Base-by-base conservation (phyloP, 345 rosid species). In the Eutrema heterophyllum region DNA sequence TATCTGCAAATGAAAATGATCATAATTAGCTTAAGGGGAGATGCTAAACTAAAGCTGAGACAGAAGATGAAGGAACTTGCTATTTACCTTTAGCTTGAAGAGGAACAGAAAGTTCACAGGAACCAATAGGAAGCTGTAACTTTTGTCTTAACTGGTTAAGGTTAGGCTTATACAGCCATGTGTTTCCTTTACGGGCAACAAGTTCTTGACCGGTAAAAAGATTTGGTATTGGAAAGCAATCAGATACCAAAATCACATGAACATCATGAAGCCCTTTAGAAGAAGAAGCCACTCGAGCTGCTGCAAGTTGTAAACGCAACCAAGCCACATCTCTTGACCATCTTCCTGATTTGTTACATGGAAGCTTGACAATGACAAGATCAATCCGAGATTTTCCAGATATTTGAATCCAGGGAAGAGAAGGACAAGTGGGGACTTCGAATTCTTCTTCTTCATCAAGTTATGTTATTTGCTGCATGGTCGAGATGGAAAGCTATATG, bases 321-420 rank as follows among this genome's bases (percentile, higher is more conserved):
- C 92, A 84, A 54, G 88, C 96, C 45, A 90, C 90, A 64, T 93
- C 97, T 80, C 97, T 89, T 26, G 93, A 81, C 97, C 97, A 93
- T 54, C 54, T 85, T 16, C 85, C 87, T 27, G 53, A 56, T 83
- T 81, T 89, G 68, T 82, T 64, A 79, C 97, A 89, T 0, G 97
- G 97, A 78, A 93, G 96, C 85, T 93, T 93, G 71, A 85, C 87
- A 9, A 86, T 81, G 15, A 90, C 74, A 55, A 93, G 80, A 80
- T 90, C 93, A 15, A 89, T 64, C 62, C 96, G 85, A 52, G 97
- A 90, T 71, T 87, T 93, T 36, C 87, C 89, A 56, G 93, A 85
- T 78, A 75, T 52, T 77, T 83, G 86, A 79, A 93, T 69, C 73
- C 62, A 82, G 16, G 98, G 98, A 32, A 90, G 69, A 62, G 80